Base-by-base conservation (phyloP, 2,329 filamentous ascomycete species). In the Myrmaecium sp. region DNA sequence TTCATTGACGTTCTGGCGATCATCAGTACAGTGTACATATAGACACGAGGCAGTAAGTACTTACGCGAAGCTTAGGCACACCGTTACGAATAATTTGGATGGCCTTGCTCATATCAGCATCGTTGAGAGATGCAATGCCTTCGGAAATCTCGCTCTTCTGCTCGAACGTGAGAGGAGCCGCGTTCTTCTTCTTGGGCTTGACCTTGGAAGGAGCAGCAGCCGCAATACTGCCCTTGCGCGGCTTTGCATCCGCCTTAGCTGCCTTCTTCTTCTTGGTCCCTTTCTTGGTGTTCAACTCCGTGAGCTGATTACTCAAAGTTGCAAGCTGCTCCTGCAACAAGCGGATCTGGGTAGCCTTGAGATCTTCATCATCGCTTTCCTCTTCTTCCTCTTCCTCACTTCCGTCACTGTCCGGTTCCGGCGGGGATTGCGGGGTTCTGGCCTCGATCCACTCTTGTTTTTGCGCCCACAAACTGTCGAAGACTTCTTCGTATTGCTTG, bases 61-160 rank as follows among this genome's bases (percentile, higher is more conserved):
- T 47, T 50, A 58, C 65, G 62, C 69, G 65, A 58, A 89, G 62
- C 62, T 76, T 61, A 55, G 80, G 57, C 59, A 80, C 52, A 38
- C 92, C 86, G 36, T 70, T 71, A 49, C 91, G 82, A 45, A 98
- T 95, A 34, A 95, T 84, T 32, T 77, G 71, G 17, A 94, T 80
- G 1, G 86, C 82, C 38, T 72, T 70, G 26, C 74, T 67, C 43
- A 93, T 76, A 37, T 81, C 73, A n/a, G 64, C 61, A 26, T 77
- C 75, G 11, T 83, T 74, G 30, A 95, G 69, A 34, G 74, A 74
- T 40, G 75, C 78, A 36, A 93, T 89, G 9, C 79, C 78, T 31
- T 76, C 74, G 2, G 82, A 86, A 31, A 98, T 91, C 37, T 84
- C 70, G 31, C 89, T 81, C 60, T 95, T 95, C 54, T 98, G 83